Base-by-base conservation (phyloP, 192 early-diverging fungal genomes). In the Polychytrium aggregatum region DNA sequence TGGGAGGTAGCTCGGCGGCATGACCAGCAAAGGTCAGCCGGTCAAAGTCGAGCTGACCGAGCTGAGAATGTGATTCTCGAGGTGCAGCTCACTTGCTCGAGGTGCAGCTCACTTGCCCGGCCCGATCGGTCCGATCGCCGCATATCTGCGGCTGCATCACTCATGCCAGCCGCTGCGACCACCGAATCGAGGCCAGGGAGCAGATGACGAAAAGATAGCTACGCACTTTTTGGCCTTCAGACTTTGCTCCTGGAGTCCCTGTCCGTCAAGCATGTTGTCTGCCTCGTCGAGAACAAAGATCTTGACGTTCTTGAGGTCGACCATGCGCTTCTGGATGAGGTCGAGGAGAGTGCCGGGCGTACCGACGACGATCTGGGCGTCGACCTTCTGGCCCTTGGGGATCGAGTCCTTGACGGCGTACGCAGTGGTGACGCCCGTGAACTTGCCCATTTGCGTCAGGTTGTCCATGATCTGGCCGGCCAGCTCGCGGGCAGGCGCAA, bases 251-350 rank as follows among this genome's bases (percentile, higher is more conserved):
- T 83, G 88, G 27, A 95, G 68, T 2, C 67, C 70, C 50, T 65
- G 61, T 71, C 80, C 64, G 64, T 92, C 90, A 50, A 95, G 60
- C 95, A 96, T 94, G 56, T 88, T 94, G 58, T 98, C 95, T n/a
- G 95, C 95, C 64, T 98, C 95, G 54, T 98, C 95, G 51, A 98
- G 70, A 7, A 96, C 90, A 64, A 93, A 87, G 35, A 95, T 76
- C 46, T 81, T 77, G 31, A 91, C 57, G 42, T 71, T 45, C 7
- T 57, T 67, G 14, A 76, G 55, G 33, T 82, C 68, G 40, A 96
- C 53, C 5, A 71, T 61, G 22, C 82, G 58, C 48, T 75, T 71
- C 46, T 77, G 73, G 34, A 87, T 72, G 37, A 88, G 55, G 21
- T 92, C 88, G 18, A 58, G 64, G 0, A 98, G 81, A 1, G 92